Percentiles rank a stretch among this genome's conserved stretches.
These are phyloP conservation scores for Leccinum griseonigrum DNA, from an alignment of 1,284 basidiomycete genomes.

Conservation along the genomic window DNA sequence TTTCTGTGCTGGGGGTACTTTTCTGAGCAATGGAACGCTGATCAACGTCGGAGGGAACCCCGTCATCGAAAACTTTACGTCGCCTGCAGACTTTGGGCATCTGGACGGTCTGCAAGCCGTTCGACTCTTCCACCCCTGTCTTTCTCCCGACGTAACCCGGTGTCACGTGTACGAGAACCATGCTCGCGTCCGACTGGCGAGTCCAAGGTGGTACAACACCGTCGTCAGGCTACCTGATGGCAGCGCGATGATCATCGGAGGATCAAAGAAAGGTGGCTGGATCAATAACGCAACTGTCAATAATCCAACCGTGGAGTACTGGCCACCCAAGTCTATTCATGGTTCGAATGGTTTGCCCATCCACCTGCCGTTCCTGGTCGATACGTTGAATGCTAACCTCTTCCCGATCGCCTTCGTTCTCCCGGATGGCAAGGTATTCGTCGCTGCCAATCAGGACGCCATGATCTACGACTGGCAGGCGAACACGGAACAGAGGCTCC, in stretches of 20 bases:
- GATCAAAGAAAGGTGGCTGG: slow-evolving; percentile 77
- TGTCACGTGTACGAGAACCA: slow-evolving; percentile 71
- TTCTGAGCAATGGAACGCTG: slow-evolving; percentile 72
- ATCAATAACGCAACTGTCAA: slow-evolving; percentile 76
- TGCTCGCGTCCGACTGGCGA: slow-evolving; percentile 61
- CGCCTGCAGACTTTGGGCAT: slow-evolving; percentile 72
- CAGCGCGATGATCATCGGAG: slow-evolving; percentile 79
- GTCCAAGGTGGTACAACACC: slow-evolving; percentile 77
- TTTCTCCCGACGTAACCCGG: slow-evolving; percentile 41
- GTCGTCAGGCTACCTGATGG: slow-evolving; percentile 70
- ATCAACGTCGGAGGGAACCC: slow-evolving; percentile 79
- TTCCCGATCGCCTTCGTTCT: slow-evolving; percentile 77
- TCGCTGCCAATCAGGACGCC: slow-evolving; percentile 77
- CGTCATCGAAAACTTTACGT: slow-evolving; percentile 59
- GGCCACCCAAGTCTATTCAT: slow-evolving; percentile 70
- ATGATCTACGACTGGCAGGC: slow-evolving; percentile 77
- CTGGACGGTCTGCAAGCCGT: slow-evolving; percentile 72
- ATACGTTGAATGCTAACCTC: slow-evolving; percentile 77
- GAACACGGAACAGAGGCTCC: slow-evolving; percentile 64
- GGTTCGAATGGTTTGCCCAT: slow-evolving; percentile 65
- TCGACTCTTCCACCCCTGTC: slow-evolving; percentile 71
- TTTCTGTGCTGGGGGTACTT: slow-evolving; percentile 85
- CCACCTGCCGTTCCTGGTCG: slow-evolving; percentile 58
- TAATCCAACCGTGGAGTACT: slow-evolving; percentile 81
- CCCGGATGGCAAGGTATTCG: slow-evolving; percentile 72